These are phyloP conservation scores for Inonotus obliquus DNA, from an alignment of 1,284 basidiomycete genomes.

Conservation along the genomic window DNA sequence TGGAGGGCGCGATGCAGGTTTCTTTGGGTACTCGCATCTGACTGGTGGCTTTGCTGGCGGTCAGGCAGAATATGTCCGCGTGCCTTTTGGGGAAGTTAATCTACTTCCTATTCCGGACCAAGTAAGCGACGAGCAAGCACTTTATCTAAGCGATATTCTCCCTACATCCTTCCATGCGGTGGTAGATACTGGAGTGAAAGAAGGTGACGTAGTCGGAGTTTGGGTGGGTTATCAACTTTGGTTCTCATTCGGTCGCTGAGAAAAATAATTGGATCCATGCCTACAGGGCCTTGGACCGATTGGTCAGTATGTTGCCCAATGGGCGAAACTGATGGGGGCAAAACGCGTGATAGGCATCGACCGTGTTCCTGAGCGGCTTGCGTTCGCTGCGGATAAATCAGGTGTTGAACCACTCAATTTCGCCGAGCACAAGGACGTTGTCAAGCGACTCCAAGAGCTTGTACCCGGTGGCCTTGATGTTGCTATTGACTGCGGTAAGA, in stretches of 20 bases:
- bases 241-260: background rate
- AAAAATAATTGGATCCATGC: background rate
- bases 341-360: conserved; percentile 73
- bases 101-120: conserved; percentile 63
- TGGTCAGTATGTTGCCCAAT: conserved; percentile 56
- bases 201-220: conserved; percentile 63
- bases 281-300: conserved; percentile 56
- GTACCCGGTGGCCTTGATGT: conserved; percentile 64
- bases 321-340: conserved; percentile 66
- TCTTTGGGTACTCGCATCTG: conserved; percentile 73
- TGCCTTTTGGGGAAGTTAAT: conserved; percentile 70
- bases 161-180: conserved; percentile 68
- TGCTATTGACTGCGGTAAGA: conserved; percentile 44
- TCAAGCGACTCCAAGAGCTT: conserved; percentile 55
- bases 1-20: conserved; percentile 54
- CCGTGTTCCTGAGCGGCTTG: conserved; percentile 54
- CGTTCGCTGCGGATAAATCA: conserved; percentile 49
- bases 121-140: conserved; percentile 57
- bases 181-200: conserved; percentile 60
- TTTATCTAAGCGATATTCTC: conserved; percentile 70
- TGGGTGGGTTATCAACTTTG: conserved; percentile 37
- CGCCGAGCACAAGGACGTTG: conserved; percentile 49
- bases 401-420: conserved; percentile 67
- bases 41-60: conserved; percentile 71
- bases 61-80: conserved; percentile 65